Percentiles rank a stretch among this genome's conserved stretches.
These are phyloP conservation scores for Trichoderma gracile DNA, from an alignment of 2,329 filamentous ascomycete species.

Conservation along the genomic window DNA sequence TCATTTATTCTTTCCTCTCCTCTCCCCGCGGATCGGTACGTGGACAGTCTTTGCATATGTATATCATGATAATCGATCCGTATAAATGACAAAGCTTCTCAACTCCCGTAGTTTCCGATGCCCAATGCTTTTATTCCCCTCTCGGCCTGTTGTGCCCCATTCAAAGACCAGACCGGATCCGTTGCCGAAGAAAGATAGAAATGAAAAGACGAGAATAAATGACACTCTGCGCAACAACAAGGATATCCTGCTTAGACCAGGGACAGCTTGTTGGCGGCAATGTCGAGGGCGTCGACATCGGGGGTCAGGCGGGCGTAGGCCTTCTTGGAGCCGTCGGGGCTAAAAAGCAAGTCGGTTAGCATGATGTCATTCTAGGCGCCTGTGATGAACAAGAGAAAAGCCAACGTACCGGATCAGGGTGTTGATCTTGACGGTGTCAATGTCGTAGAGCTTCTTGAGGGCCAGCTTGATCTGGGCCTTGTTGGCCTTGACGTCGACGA, in stretches of 20 bases:
- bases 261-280: constrained; percentile 97
- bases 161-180: constrained; percentile 41
- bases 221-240: neutral
- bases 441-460: constrained; percentile 99
- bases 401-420: constrained; percentile 84
- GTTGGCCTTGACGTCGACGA: constrained; percentile 96
- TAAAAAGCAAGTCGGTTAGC: no score
- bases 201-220: neutral
- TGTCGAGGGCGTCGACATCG: constrained; percentile 97
- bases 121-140: constrained; percentile 32
- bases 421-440: constrained; percentile 98
- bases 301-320: constrained; percentile 93
- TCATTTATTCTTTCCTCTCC: constrained; percentile 7
- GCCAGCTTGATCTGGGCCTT: constrained; percentile 99
- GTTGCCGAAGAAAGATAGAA: constrained; percentile 39
- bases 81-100: constrained; percentile 39
- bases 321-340: constrained; percentile 98
- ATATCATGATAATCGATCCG: constrained; percentile 40
- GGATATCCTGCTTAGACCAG: constrained; percentile 71
- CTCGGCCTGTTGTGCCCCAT: constrained; percentile 29
- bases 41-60: constrained; percentile 26
- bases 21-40: constrained; percentile 9
- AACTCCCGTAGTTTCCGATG: constrained; percentile 43
- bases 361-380: neutral
- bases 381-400: no score